Evolutionary conservation across 495 filamentous ascomycete genomes (phyloP), one percentile per base, ranked within the genome.

Genomic region (Aspergillus bertholletiae): DNA sequence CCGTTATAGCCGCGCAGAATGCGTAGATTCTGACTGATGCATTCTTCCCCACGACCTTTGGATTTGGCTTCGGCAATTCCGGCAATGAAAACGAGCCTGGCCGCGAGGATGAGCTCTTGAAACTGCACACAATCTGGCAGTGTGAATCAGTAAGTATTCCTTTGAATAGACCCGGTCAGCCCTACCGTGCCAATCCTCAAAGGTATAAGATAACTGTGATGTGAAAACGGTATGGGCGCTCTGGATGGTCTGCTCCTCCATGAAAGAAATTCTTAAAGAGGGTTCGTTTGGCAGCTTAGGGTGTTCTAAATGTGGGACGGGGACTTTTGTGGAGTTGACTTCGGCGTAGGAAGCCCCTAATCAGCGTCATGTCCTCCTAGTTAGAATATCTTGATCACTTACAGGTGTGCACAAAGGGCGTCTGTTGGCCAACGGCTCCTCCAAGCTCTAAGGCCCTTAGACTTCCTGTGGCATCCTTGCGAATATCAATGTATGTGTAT

Each of bases 1-100:
- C 67, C 69, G 27, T 74, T 74, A 1, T 61, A 54, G 2, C 67
- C 70, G 2, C 69, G 70, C 6, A 78, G 61, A 15, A 77, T 69
- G 11, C 75, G 73, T 7, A 78, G 53, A 52, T 78, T 78, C 58
- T 78, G 75, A 49, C 73, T 76, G 60, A 78, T 76, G 43, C 75
- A 78, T 59, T 78, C 75, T 45, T 78, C 75, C 4, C 75, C 74
- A 12, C 74, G 70, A 7, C 75, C 74, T 49, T 76, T 78, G 44
- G 74, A 77, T 44, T 74, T 76, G 46, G 70, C 73, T 44, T 77
- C 74, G 1, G 74, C 73, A 54, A 78, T 74, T 1, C 75, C 74
- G 0, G 70, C 72, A 39, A 77, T 68, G 40, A 77, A 74, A 11
- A 72, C 51, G 13, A 78, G 56, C 55, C 68, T 74, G 7, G 71